Evolutionary conservation across 805 yeast genomes (phyloP), one percentile per base, ranked within the genome.

Genomic region (Cyberlindnera maritima): DNA sequence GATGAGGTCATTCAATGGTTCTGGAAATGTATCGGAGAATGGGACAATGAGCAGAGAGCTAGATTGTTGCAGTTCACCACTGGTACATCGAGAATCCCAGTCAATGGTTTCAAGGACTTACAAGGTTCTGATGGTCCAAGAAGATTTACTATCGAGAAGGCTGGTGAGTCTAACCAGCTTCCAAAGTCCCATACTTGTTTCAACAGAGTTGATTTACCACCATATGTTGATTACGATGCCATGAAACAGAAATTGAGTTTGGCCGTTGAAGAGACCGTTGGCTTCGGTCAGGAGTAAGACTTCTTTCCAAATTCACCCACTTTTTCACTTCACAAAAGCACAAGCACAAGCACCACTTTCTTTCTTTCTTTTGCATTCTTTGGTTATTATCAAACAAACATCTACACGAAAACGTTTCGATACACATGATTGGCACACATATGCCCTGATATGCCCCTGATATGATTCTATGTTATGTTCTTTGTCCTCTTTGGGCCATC

Each of bases 81-180:
- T 1, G 99, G 99, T 77, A 94, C 99, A 4, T 90, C 97, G 19
- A 85, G 99, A 73, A 94, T 94, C 47, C 99, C 99, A 8, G 99
- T 94, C 54, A 94, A 92, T 68, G 99, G 99, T 35, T 94, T 94
- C 77, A 94, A 94, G 68, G 99, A 94, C 69, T 76, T 94, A 60
- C 99, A 94, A 71, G 99, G 99, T 56, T 87, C 96, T 20, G 99
- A 94, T 71, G 99, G 99, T 48, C 99, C 99, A 44, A 87, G 99
- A 77, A 81, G 98, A 65, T 94, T 94, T 69, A 94, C 99, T 7
- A 92, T 94, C 66, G 99, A 94, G 68, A 91, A 91, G 68, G 98
- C 98, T 10, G 99, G 99, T 48, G 98, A 92, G 66, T 63, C 85
- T 29, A 84, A 82, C 61, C 97, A 91, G 71, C 62, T 94, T 61